Conservation (phyloP, 1,284 basidiomycete species). For the Hemileia vastatrix region DNA sequence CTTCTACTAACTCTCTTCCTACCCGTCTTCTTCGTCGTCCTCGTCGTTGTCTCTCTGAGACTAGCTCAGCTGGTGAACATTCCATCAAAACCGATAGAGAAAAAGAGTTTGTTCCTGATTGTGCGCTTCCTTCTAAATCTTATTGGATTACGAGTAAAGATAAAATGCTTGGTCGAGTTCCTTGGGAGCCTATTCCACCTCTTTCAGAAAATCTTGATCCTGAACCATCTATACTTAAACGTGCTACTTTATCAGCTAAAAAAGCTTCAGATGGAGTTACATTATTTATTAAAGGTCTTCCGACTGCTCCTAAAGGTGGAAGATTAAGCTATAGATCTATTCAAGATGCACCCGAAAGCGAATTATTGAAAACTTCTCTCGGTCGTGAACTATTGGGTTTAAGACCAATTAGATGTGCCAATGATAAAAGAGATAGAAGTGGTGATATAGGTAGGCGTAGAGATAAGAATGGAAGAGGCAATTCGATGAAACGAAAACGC, state of each 20-base stretch:
- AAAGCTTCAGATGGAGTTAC: constrained; percentile 6
- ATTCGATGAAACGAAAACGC: too few species aligned
- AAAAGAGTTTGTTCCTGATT: not conserved
- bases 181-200: constrained; percentile 1
- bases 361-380: constrained; percentile 5
- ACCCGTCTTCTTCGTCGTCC: constrained; percentile 13
- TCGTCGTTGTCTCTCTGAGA: not conserved
- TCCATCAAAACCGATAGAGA: not conserved
- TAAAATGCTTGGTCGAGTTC: constrained; percentile 10
- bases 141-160: constrained; percentile 20
- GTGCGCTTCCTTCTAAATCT: not conserved
- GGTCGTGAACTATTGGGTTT: constrained; percentile 19
- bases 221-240: not conserved
- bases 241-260: constrained; percentile 1
- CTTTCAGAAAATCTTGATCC: not conserved
- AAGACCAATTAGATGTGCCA: too few species aligned
- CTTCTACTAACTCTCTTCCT: not conserved
- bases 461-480: too few species aligned
- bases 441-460: too few species aligned
- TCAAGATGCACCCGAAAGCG: not conserved
- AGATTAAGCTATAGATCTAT: constrained; percentile 13
- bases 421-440: too few species aligned
- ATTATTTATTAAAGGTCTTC: constrained; percentile 3
- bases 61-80: not conserved
- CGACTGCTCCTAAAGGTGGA: constrained; percentile 2